These are phyloP conservation scores for Ustilago hordei DNA, from an alignment of 1,284 basidiomycete species.

Conservation along the genomic window DNA sequence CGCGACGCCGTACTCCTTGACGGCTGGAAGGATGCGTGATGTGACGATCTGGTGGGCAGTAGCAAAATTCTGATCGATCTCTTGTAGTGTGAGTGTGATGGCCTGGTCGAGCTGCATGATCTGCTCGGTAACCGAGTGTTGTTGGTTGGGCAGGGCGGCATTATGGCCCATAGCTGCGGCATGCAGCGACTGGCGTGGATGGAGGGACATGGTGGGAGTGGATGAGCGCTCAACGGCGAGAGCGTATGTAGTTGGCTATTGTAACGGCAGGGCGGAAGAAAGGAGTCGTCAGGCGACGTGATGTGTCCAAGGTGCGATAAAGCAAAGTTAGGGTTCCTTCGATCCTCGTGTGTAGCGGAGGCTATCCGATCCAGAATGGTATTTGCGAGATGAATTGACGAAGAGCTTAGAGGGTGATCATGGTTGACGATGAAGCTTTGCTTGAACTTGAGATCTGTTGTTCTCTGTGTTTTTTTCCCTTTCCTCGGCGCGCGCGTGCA, in stretches of 20 bases:
- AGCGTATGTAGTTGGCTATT: neutral
- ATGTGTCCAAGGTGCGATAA: neutral
- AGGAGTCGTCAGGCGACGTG: neutral
- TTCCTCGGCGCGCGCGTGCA: constrained; percentile 15
- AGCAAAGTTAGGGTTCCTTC: neutral
- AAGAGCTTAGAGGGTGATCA: constrained; percentile 2
- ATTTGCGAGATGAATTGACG: neutral
- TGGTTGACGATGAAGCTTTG: constrained; percentile 7
- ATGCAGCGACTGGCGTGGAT: constrained; percentile 52
- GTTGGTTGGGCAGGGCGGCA: constrained; percentile 36
- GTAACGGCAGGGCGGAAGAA: neutral
- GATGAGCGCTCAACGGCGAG: neutral
- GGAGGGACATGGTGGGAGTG: constrained; percentile 34
- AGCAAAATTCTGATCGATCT: constrained; percentile 93
- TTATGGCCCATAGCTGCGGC: constrained; percentile 38
- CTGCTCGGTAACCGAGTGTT: constrained; percentile 78
- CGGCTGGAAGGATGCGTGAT: constrained; percentile 82
- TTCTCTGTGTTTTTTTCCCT: constrained; percentile 13
- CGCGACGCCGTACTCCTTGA: constrained; percentile 86
- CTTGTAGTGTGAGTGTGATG: constrained; percentile 83
- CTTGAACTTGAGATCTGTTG: constrained; percentile 1
- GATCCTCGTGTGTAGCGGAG: neutral
- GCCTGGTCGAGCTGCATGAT: constrained; percentile 95
- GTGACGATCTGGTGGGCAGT: constrained; percentile 88
- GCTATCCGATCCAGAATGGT: neutral